Evolutionary conservation across 2,329 filamentous ascomycete species (phyloP).

Genomic region (Coniochaeta hoffmannii): DNA sequence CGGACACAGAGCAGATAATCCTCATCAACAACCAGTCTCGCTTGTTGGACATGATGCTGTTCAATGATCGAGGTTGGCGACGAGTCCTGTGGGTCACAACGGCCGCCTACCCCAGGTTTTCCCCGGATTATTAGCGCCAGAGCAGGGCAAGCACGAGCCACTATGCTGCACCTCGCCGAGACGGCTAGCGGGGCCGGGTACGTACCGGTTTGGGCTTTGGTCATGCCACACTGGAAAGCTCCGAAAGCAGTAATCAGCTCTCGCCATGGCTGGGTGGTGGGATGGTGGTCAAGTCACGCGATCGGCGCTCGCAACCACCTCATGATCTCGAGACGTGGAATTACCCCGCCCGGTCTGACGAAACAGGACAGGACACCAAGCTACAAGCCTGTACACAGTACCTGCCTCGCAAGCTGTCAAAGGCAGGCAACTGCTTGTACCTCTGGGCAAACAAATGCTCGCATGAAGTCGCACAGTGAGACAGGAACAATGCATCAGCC

Average conservation of each 20-base stretch:
- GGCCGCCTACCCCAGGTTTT: conserved; percentile 25
- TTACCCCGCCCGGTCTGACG: conserved; percentile 38
- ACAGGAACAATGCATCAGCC: conserved; percentile 16
- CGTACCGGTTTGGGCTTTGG: not conserved
- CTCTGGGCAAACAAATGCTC: not conserved
- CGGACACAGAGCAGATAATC: too few species aligned
- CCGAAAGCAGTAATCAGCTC: conserved; percentile 1
- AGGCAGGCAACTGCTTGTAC: not conserved
- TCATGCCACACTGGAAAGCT: not conserved
- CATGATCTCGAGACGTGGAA: conserved; percentile 11
- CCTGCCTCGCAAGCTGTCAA: not conserved
- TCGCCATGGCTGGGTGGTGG: not conserved
- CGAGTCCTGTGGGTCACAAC: not conserved
- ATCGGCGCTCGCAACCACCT: conserved; percentile 5
- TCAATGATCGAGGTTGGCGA: too few species aligned
- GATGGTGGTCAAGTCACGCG: conserved; percentile 5
- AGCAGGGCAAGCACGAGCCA: not conserved
- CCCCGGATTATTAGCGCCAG: conserved; percentile 8
- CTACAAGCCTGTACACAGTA: not conserved
- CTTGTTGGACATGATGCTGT: too few species aligned
- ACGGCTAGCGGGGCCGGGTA: not conserved
- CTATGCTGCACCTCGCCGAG: not conserved
- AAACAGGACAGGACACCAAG: conserved; percentile 20
- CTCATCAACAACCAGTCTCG: too few species aligned
- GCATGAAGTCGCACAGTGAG: conserved; percentile 5